These are phyloP conservation scores for Allium cepa DNA, from an alignment of 106 monocot species.

Conservation along the genomic window DNA sequence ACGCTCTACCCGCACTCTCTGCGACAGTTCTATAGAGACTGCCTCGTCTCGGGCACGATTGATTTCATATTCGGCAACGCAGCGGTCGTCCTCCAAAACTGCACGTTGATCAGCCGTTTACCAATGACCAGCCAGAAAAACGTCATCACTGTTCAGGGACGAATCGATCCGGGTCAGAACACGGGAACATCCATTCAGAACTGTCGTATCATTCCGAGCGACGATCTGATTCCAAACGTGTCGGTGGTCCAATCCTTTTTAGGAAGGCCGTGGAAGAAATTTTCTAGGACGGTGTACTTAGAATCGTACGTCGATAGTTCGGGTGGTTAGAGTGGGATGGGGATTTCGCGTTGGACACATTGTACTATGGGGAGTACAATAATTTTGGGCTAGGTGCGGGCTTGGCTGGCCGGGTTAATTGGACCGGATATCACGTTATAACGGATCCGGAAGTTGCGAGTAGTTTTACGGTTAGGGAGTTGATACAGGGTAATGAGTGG, in stretches of 20 bases:
- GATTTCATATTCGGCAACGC: conserved; percentile 45
- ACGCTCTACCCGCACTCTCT: conserved; percentile 32
- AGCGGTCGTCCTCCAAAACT: conserved; percentile 36
- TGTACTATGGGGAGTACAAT: conserved; percentile 32
- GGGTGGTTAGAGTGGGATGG: conserved; percentile 37
- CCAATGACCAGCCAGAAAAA: conserved; percentile 29
- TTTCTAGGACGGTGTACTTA: conserved; percentile 37
- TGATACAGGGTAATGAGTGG: conserved; percentile 33
- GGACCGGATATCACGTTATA: conserved; percentile 33
- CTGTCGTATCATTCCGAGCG: conserved; percentile 11
- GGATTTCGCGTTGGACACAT: conserved; percentile 20
- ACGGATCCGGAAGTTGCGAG: conserved; percentile 12
- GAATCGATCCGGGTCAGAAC: conserved; percentile 35
- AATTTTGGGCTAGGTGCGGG: conserved; percentile 29
- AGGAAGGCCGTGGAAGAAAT: conserved; percentile 40
- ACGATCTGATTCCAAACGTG: conserved; percentile 21
- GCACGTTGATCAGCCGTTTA: conserved; percentile 13
- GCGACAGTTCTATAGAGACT: conserved; percentile 36
- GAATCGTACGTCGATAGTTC: conserved; percentile 17
- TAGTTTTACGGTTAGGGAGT: conserved; percentile 12
- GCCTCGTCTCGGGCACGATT: conserved; percentile 22
- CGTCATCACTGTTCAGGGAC: conserved; percentile 23
- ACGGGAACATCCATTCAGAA: conserved; percentile 31
- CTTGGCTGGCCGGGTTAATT: conserved; percentile 20
- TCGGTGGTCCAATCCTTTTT: conserved; percentile 11